Conservation (phyloP, 352 stramenopile genomes). For the Phytophthora chlamydospora region DNA sequence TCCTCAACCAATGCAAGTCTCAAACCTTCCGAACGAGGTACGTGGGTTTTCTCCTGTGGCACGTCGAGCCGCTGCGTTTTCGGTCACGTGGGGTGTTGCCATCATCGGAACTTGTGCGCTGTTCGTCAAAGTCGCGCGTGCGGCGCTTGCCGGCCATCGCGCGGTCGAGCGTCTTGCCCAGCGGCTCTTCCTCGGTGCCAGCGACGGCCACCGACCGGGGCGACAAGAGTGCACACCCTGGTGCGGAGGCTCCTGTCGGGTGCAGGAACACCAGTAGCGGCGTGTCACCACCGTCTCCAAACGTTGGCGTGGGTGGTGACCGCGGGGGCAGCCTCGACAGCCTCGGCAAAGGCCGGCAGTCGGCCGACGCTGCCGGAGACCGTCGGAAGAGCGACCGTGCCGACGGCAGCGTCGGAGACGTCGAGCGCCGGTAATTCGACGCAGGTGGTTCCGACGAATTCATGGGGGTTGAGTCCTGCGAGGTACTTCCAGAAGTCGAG, state of each 20-base stretch:
- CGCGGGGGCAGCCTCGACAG: constrained; percentile 19
- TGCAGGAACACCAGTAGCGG: constrained; percentile 29
- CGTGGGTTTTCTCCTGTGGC: constrained; percentile 46
- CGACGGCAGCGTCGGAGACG: constrained; percentile 19
- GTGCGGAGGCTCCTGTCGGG: neutral
- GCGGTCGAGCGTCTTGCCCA: neutral
- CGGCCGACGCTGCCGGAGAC: constrained; percentile 12
- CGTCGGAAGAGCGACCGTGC: constrained; percentile 26
- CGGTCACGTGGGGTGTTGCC: constrained; percentile 7
- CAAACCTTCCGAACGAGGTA: constrained; percentile 54
- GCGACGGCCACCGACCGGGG: constrained; percentile 21
- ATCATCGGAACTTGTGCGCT: constrained; percentile 22
- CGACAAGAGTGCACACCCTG: constrained; percentile 6
- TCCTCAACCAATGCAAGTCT: neutral
- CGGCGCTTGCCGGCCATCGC: constrained; percentile 8
- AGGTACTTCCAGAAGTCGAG: constrained; percentile 27
- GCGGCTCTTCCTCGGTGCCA: constrained; percentile 1
- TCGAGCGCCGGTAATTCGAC: neutral
- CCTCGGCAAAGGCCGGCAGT: constrained; percentile 24
- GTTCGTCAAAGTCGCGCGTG: constrained; percentile 18
- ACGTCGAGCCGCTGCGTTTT: constrained; percentile 34
- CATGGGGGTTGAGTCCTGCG: constrained; percentile 4
- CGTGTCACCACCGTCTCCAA: constrained; percentile 16
- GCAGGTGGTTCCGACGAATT: neutral
- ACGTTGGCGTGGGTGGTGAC: constrained; percentile 2